phyloP scores from a whole-genome alignment of 2,329 filamentous ascomycete genomes.

The Emericellopsis cladophorae region DNA sequence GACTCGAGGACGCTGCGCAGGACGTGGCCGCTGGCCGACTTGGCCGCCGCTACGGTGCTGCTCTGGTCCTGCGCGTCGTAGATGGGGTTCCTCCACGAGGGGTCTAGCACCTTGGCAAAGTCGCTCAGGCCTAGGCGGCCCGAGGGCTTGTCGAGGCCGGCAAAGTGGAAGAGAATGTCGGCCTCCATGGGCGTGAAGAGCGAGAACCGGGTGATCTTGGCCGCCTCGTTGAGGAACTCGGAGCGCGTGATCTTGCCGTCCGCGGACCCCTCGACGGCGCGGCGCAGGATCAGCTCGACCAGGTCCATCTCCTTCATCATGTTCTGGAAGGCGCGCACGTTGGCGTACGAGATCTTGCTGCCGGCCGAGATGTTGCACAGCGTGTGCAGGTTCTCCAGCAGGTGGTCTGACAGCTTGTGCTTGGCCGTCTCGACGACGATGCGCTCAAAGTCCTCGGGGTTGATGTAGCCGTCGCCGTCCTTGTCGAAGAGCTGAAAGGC shows the following conservation, averaged over 20 bases:
- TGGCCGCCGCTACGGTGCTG: slow-evolving; percentile 14
- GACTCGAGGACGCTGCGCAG: slow-evolving; percentile 54
- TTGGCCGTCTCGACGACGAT: slow-evolving; percentile 88
- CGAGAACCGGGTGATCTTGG: slow-evolving; percentile 83
- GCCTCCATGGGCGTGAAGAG: slow-evolving; percentile 98
- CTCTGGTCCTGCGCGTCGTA: slow-evolving; percentile 37
- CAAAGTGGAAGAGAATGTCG: slow-evolving; percentile 97
- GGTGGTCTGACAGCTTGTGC: slow-evolving; percentile 95
- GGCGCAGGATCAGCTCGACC: slow-evolving; percentile 83
- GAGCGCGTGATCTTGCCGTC: slow-evolving; percentile 91
- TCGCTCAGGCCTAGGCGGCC: slow-evolving; percentile 71
- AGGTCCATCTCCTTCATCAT: slow-evolving; percentile 97
- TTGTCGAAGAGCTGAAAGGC: slow-evolving; percentile 88
- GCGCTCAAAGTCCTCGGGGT: slow-evolving; percentile 89
- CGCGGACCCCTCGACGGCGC: slow-evolving; percentile 67
- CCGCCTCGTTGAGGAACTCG: slow-evolving; percentile 90
- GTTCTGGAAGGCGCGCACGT: slow-evolving; percentile 95
- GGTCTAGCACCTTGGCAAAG: slow-evolving; percentile 90
- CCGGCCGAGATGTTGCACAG: slow-evolving; percentile 89
- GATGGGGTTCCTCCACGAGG: slow-evolving; percentile 66
- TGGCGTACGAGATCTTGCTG: slow-evolving; percentile 94
- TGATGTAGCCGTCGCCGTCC: slow-evolving; percentile 87
- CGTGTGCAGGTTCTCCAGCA: slow-evolving; percentile 80
- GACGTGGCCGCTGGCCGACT: slow-evolving; percentile 21
- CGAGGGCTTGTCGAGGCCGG: slow-evolving; percentile 78